Evolutionary conservation across 225 moss, liverwort and hornwort genomes (phyloP).

Genomic region (Anthoceros angustus): DNA sequence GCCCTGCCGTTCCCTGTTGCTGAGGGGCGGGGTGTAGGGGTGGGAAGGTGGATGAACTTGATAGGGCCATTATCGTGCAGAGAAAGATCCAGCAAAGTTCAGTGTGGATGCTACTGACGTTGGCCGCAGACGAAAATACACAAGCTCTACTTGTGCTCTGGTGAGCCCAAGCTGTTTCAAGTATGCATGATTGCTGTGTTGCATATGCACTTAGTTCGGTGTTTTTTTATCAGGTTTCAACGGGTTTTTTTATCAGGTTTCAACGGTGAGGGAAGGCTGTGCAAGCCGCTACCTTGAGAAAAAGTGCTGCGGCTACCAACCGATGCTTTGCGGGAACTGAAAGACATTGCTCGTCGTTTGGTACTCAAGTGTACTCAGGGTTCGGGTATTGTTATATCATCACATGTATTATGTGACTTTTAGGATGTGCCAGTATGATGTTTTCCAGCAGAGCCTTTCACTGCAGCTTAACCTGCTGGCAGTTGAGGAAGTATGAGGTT

Average conservation of each 20-base stretch:
- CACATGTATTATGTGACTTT: background rate
- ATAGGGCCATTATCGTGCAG: conserved; percentile 47
- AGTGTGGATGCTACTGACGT: conserved; percentile 33
- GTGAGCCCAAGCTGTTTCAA: conserved; percentile 9
- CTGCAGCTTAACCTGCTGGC: conserved; percentile 4
- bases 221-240: no score
- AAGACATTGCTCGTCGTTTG: conserved; percentile 39
- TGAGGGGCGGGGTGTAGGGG: conserved; percentile 1
- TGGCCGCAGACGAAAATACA: conserved; percentile 36
- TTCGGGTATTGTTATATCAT: background rate
- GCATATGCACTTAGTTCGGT: background rate
- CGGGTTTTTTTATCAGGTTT: conserved; percentile 22
- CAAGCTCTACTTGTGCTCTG: conserved; percentile 25
- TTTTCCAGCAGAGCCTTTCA: background rate
- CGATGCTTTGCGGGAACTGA: conserved; percentile 46
- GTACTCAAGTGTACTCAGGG: conserved; percentile 13
- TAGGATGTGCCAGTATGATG: background rate
- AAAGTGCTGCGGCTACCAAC: conserved; percentile 13
- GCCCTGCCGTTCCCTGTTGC: background rate
- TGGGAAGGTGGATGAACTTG: conserved; percentile 43
- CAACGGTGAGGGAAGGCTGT: conserved; percentile 26
- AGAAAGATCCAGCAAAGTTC: conserved; percentile 38
- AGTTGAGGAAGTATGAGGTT: conserved; percentile 58
- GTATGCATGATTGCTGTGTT: background rate
- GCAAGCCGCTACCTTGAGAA: conserved; percentile 18